Evolutionary conservation across 2,329 filamentous ascomycete species (phyloP).

Genomic region (Phialemoniopsis sp.): DNA sequence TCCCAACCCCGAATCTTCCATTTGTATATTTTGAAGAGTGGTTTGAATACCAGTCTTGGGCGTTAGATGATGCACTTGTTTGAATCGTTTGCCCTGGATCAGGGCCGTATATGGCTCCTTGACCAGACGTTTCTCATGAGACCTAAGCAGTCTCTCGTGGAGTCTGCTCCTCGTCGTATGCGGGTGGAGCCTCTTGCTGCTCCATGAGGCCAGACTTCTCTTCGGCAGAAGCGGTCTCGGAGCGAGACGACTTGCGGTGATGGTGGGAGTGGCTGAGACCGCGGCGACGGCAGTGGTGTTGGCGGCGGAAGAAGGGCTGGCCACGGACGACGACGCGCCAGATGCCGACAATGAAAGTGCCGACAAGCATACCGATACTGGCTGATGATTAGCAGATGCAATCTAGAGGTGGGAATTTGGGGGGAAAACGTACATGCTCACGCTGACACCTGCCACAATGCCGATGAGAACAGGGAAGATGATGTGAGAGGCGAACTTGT

Average conservation of each 20-base stretch:
- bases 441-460: slow-evolving; percentile 62
- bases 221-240: slow-evolving; percentile 29
- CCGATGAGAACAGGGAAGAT: slow-evolving; percentile 66
- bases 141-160: background rate
- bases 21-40: too few species aligned
- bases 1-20: too few species aligned
- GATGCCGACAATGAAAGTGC: slow-evolving; percentile 55
- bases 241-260: slow-evolving; percentile 25
- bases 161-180: slow-evolving; percentile 11
- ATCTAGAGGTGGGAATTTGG: background rate
- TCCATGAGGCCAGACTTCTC: slow-evolving; percentile 49
- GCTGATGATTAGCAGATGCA: slow-evolving; percentile 17
- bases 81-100: too few species aligned
- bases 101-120: too few species aligned
- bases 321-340: slow-evolving; percentile 52
- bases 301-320: slow-evolving; percentile 20
- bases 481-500: slow-evolving; percentile 57
- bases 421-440: slow-evolving; percentile 51
- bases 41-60: too few species aligned
- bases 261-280: slow-evolving; percentile 8
- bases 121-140: background rate
- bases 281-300: slow-evolving; percentile 22
- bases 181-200: slow-evolving; percentile 21
- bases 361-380: slow-evolving; percentile 61
- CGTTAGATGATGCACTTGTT: too few species aligned